A percentile compares a stretch with the other conserved stretches of the same genome.
These are phyloP conservation scores for Imleria badia DNA, from an alignment of 768 basidiomycete genomes.

Conservation along the genomic window DNA sequence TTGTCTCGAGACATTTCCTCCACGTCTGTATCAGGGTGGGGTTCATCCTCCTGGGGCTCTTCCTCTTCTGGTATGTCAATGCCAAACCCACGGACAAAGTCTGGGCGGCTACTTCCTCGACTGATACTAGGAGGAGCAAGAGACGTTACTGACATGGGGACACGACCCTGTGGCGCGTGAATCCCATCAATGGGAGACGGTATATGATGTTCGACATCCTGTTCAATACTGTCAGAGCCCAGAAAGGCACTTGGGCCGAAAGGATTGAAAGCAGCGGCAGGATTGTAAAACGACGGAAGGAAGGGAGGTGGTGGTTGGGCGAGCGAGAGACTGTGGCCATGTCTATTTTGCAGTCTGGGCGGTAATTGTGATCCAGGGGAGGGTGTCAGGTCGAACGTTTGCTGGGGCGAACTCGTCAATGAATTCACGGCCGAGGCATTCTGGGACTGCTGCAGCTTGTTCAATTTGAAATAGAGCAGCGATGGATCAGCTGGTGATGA, in stretches of 20 bases:
- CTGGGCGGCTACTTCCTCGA: slow-evolving; percentile 56
- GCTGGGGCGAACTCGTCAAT: slow-evolving; percentile 64
- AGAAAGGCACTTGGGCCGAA: slow-evolving; percentile 60
- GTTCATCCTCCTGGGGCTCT: slow-evolving; percentile 54
- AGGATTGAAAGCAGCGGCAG: slow-evolving; percentile 54
- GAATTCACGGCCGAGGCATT: slow-evolving; percentile 50
- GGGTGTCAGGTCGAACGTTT: slow-evolving; percentile 49
- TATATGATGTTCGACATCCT: slow-evolving; percentile 23
- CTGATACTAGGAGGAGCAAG: slow-evolving; percentile 45
- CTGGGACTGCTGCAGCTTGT: slow-evolving; percentile 79
- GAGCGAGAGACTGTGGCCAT: slow-evolving; percentile 75
- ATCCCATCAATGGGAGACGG: slow-evolving; percentile 34
- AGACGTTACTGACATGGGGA: slow-evolving; percentile 44
- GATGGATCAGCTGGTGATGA: slow-evolving; percentile 90
- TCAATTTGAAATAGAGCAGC: slow-evolving; percentile 76
- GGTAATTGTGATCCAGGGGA: slow-evolving; percentile 45
- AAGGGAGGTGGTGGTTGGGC: slow-evolving; percentile 50
- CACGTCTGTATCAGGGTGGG: slow-evolving; percentile 27
- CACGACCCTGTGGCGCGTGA: slow-evolving; percentile 56
- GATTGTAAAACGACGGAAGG: slow-evolving; percentile 35
- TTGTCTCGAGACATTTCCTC: slow-evolving; percentile 42
- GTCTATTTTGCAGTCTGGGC: slow-evolving; percentile 50
- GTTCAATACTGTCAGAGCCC: slow-evolving; percentile 48
- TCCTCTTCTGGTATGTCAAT: slow-evolving; percentile 77
- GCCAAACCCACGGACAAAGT: slow-evolving; percentile 80